Percentiles rank a stretch among this genome's conserved stretches.
Evolutionary conservation across 2,329 filamentous ascomycete species (phyloP).

Genomic region (Colletotrichum sp.): DNA sequence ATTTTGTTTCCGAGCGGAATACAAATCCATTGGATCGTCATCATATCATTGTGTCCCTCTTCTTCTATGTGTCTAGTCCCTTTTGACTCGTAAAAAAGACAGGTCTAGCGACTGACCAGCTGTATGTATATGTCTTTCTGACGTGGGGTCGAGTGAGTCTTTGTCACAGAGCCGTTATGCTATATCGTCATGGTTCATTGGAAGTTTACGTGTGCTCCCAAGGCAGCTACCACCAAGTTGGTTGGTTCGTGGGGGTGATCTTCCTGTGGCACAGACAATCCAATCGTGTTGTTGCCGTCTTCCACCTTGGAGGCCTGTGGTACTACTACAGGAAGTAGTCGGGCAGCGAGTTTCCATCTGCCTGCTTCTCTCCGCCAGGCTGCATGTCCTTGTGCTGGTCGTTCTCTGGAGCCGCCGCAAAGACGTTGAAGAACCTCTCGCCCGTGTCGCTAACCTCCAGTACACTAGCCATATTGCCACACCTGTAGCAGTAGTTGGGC

Average conservation of each 20-base stretch:
- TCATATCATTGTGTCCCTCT: not conserved
- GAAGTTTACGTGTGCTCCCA: not conserved
- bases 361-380: constrained; percentile 71
- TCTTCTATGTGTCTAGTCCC: not conserved
- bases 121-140: not conserved
- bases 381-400: constrained; percentile 89
- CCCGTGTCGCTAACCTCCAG: constrained; percentile 94
- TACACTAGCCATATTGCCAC: constrained; percentile 96
- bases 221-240: not conserved
- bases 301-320: not conserved
- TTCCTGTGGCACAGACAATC: not conserved
- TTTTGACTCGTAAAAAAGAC: not conserved
- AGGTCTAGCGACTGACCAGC: not conserved
- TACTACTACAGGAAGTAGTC: constrained; percentile 70
- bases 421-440: constrained; percentile 96
- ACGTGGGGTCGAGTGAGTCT: not conserved
- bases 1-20: not conserved
- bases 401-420: constrained; percentile 95
- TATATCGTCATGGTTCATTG: not conserved
- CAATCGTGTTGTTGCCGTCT: not conserved
- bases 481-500: constrained; percentile 94
- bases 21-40: not conserved
- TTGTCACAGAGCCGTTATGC: not conserved
- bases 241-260: not conserved
- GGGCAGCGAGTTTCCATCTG: constrained; percentile 67